These are phyloP conservation scores for Penicilliopsis zonata DNA, from an alignment of 495 filamentous ascomycete genomes.

Conservation along the genomic window DNA sequence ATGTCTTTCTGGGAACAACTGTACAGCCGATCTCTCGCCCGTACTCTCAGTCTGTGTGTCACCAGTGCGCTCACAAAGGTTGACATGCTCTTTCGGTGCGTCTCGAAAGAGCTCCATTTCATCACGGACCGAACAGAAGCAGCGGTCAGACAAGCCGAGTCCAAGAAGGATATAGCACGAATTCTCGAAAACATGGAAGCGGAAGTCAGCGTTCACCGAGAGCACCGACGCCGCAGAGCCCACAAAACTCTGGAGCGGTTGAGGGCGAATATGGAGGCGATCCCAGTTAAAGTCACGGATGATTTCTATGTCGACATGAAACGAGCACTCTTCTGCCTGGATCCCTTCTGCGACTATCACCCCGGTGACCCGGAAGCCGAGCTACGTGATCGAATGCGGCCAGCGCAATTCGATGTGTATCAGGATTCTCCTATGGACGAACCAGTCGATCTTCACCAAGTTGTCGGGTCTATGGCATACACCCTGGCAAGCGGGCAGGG, in stretches of 20 bases:
- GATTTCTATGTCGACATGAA: conserved; percentile 14
- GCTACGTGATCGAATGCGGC: conserved; percentile 6
- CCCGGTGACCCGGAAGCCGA: conserved; percentile 11
- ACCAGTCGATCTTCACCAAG: too few species aligned
- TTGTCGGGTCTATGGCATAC: too few species aligned
- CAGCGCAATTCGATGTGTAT: too few species aligned
- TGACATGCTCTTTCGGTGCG: conserved; percentile 10
- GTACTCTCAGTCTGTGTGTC: conserved; percentile 5
- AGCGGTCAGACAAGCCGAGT: conserved; percentile 5
- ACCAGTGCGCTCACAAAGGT: conserved; percentile 5
- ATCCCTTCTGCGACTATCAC: conserved; percentile 14
- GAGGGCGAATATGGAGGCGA: conserved; percentile 9
- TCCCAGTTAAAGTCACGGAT: conserved; percentile 12
- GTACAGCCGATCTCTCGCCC: conserved; percentile 8
- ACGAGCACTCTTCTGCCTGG: conserved; percentile 13
- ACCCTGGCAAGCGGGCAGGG: too few species aligned
- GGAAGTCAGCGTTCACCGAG: conserved; percentile 9
- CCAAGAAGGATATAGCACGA: conserved; percentile 8
- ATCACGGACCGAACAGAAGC: conserved; percentile 8
- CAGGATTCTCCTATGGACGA: too few species aligned
- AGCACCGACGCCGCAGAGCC: conserved; percentile 10
- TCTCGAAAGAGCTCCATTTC: conserved; percentile 10
- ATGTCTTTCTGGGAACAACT: conserved; percentile 12
- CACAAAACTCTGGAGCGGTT: conserved; percentile 8
- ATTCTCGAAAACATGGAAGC: conserved; percentile 13